A percentile compares a stretch with the other conserved stretches of the same genome.
phyloP scores from a whole-genome alignment of 2,329 filamentous ascomycete genomes.

The Pseudocercospora pini-densiflorae region DNA sequence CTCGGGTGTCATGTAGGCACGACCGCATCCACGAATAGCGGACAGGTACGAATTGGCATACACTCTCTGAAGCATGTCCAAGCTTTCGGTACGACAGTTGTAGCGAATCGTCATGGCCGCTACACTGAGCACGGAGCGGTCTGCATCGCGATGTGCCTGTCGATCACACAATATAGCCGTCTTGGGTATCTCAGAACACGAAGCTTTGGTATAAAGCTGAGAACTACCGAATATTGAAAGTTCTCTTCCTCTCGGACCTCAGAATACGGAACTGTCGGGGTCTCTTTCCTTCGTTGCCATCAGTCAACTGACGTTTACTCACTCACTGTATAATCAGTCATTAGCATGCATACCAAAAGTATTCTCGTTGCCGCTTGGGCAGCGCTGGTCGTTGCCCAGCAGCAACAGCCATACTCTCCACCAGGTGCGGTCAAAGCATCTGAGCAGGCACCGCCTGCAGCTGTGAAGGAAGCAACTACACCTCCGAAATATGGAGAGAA shows the following conservation, averaged over 20 bases:
- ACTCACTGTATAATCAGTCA: neutral
- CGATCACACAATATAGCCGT: neutral
- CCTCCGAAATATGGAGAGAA: too few species aligned
- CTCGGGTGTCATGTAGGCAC: neutral
- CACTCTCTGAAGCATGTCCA: neutral
- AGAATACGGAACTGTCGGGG: neutral
- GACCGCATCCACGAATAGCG: neutral
- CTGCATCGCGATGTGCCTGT: neutral
- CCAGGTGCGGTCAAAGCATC: neutral
- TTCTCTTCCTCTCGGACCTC: neutral
- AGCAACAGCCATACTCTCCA: neutral
- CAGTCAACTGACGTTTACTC: neutral
- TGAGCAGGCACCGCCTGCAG: neutral
- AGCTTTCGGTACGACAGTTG: neutral
- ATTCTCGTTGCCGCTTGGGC: neutral
- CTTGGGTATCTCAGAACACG: neutral
- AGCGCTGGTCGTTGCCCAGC: conserved; percentile 1
- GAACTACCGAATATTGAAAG: neutral
- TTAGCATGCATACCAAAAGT: conserved; percentile 3
- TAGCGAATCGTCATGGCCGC: neutral
- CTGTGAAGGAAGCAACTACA: too few species aligned
- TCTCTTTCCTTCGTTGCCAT: neutral
- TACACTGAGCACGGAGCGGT: neutral
- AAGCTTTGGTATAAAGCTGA: neutral
- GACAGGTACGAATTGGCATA: neutral